phyloP scores from a whole-genome alignment of 2,329 filamentous ascomycete species.

The Daldinia sp. region DNA sequence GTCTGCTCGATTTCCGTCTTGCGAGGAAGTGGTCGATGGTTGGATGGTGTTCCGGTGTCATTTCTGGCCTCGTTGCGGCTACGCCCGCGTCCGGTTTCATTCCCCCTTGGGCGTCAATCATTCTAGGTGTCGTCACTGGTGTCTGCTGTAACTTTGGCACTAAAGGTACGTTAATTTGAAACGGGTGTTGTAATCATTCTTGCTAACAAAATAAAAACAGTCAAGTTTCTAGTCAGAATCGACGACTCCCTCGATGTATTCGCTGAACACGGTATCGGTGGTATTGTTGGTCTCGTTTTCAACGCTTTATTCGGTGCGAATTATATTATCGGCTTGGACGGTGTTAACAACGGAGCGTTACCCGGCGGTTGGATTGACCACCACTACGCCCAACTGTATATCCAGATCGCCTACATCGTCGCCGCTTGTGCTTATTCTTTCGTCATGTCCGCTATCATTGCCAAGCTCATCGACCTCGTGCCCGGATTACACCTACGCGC shows the following conservation, averaged over 20 bases:
- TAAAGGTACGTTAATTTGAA: slow-evolving; percentile 59
- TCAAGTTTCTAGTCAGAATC: slow-evolving; percentile 72
- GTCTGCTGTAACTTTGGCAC: slow-evolving; percentile 76
- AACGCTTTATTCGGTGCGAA: slow-evolving; percentile 78
- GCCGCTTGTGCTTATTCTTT: slow-evolving; percentile 77
- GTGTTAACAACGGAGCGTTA: slow-evolving; percentile 75
- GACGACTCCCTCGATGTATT: slow-evolving; percentile 80
- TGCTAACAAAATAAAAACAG: slow-evolving; percentile 48
- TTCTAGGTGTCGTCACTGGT: slow-evolving; percentile 75
- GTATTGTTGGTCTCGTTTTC: slow-evolving; percentile 77
- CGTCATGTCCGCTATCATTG: slow-evolving; percentile 78
- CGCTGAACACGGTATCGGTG: slow-evolving; percentile 77
- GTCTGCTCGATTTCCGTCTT: slow-evolving; percentile 93
- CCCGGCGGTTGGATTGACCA: slow-evolving; percentile 80
- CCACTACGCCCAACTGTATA: slow-evolving; percentile 80
- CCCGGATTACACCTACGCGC: slow-evolving; percentile 84
- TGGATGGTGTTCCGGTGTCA: slow-evolving; percentile 78
- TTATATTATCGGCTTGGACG: slow-evolving; percentile 80
- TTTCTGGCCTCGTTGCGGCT: slow-evolving; percentile 77
- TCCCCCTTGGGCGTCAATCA: slow-evolving; percentile 74
- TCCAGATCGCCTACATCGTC: slow-evolving; percentile 81
- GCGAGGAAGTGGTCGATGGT: slow-evolving; percentile 92
- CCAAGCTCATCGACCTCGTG: slow-evolving; percentile 79
- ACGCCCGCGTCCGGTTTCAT: slow-evolving; percentile 77
- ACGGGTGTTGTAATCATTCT: neutral